phyloP scores from a whole-genome alignment of 345 rosid species.

The Firmiana major region DNA sequence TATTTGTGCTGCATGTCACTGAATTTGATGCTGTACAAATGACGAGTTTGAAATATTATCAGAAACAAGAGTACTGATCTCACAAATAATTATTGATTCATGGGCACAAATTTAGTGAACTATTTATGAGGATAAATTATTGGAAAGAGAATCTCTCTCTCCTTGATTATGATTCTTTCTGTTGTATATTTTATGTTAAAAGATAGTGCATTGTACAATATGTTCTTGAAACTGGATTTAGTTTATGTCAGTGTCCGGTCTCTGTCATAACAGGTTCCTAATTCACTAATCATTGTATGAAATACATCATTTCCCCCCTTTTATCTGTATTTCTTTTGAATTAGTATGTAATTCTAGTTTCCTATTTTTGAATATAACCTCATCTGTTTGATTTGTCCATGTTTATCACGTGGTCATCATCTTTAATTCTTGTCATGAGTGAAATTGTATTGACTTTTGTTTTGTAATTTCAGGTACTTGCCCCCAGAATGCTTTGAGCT shows the following conservation, averaged over 20 bases:
- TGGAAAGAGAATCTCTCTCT: neutral
- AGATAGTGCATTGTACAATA: neutral
- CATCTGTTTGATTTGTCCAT: neutral
- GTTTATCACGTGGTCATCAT: neutral
- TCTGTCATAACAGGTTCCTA: neutral
- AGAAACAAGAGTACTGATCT: neutral
- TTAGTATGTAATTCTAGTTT: neutral
- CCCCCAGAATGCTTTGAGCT: conserved; percentile 99
- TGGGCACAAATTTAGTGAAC: neutral
- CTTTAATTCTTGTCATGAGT: neutral
- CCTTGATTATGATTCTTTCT: neutral
- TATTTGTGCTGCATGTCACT: neutral
- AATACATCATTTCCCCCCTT: neutral
- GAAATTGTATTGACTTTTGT: neutral
- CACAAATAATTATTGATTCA: neutral
- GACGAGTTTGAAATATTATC: neutral
- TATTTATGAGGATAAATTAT: neutral
- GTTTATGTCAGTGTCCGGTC: neutral
- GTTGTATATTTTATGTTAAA: neutral
- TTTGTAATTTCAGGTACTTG: conserved; percentile 61
- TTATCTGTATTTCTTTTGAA: conserved; percentile 5
- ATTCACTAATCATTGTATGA: neutral
- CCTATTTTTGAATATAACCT: neutral
- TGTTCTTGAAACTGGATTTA: neutral
- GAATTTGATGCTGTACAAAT: conserved; percentile 2